These are phyloP conservation scores for Sclerotinia minor DNA, from an alignment of 2,329 filamentous ascomycete species.

Conservation along the genomic window DNA sequence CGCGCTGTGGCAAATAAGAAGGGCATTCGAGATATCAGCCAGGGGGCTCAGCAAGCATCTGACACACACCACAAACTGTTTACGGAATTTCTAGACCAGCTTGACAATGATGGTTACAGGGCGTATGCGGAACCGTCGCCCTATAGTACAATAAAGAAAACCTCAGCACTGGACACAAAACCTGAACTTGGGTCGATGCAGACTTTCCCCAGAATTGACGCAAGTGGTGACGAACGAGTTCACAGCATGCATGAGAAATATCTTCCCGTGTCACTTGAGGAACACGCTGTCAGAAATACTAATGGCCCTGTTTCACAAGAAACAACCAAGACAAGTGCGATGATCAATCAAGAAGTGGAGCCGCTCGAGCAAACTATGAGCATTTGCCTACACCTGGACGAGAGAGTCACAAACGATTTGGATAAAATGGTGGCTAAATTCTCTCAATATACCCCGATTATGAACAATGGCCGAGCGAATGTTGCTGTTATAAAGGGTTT, in stretches of 20 bases:
- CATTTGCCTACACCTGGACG: conserved; percentile 9
- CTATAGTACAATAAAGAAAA: neutral
- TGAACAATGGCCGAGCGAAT: conserved; percentile 14
- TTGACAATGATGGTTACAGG: conserved; percentile 9
- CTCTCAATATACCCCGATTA: neutral
- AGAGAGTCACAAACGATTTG: conserved; percentile 3
- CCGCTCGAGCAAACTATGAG: neutral
- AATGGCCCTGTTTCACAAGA: neutral
- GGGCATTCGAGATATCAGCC: neutral
- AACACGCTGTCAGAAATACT: neutral
- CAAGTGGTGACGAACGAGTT: neutral
- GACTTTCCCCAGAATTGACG: neutral
- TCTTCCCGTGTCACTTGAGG: neutral
- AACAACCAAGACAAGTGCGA: neutral
- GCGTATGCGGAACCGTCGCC: neutral
- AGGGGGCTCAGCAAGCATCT: neutral
- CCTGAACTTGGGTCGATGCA: neutral
- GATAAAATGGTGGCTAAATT: neutral
- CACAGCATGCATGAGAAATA: neutral
- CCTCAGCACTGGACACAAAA: neutral
- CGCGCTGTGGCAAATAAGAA: neutral
- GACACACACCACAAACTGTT: conserved; percentile 1
- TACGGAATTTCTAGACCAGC: neutral
- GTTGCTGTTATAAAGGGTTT: conserved; percentile 12
- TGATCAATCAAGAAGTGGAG: neutral